Conservation (phyloP, 1,284 basidiomycete genomes). For the Hypsizygus ulmarius region DNA sequence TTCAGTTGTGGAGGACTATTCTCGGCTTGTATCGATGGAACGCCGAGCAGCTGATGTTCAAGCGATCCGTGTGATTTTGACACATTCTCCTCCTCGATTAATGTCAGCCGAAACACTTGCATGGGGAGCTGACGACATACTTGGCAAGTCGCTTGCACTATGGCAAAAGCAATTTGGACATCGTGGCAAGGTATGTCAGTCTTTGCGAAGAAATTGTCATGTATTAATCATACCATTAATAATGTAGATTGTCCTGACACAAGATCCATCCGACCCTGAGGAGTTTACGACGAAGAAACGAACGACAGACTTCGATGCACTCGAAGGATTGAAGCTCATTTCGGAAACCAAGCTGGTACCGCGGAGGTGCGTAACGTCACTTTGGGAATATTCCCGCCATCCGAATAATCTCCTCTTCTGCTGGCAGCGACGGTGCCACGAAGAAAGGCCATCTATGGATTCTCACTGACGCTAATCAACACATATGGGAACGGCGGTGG, state of each 20-base stretch:
- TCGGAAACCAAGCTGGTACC: slow-evolving; percentile 72
- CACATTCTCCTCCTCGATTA: slow-evolving; percentile 48
- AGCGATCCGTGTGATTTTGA: slow-evolving; percentile 77
- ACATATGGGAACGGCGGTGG: slow-evolving; percentile 82
- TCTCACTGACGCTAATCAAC: slow-evolving; percentile 74
- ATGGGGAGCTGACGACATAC: slow-evolving; percentile 61
- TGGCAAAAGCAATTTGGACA: slow-evolving; percentile 86
- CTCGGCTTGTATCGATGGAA: slow-evolving; percentile 66
- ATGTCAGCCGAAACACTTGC: slow-evolving; percentile 52
- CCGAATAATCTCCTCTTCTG: slow-evolving; percentile 1
- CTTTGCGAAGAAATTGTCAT: neutral
- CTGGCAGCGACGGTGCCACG: slow-evolving; percentile 69
- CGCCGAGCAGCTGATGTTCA: slow-evolving; percentile 84
- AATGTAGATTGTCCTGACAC: slow-evolving; percentile 70
- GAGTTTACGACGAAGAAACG: slow-evolving; percentile 42
- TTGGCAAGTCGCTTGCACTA: slow-evolving; percentile 64
- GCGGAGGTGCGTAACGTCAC: slow-evolving; percentile 51
- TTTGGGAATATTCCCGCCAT: neutral
- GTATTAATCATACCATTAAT: slow-evolving; percentile 11
- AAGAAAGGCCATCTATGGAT: slow-evolving; percentile 84
- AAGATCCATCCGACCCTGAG: slow-evolving; percentile 59
- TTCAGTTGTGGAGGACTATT: slow-evolving; percentile 84
- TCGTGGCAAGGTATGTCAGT: slow-evolving; percentile 59
- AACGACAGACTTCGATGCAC: slow-evolving; percentile 36
- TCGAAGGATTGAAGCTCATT: slow-evolving; percentile 63